Base-by-base conservation (phyloP, 345 rosid genomes). In the Populus tremula region DNA sequence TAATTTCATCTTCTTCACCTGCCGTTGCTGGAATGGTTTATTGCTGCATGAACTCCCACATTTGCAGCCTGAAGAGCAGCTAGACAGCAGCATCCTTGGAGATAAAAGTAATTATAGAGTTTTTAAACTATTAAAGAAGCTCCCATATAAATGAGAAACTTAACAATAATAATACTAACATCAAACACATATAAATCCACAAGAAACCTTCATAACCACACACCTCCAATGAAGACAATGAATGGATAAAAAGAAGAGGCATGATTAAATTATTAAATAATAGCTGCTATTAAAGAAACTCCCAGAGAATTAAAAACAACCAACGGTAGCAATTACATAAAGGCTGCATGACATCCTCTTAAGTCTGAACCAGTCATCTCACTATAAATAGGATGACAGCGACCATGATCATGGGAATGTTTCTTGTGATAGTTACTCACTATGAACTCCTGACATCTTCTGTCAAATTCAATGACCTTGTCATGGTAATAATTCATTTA, bases 41-140 rank as follows among this genome's bases (percentile, higher is more conserved):
- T 94, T 96, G 76, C 81, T 85, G 86, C 99, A 96, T 73, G 85
- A 84, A 73, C 77, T 82, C 77, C 96, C 97, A 85, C 99, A 96
- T 70, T 87, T 92, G 86, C 99, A 96, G 64, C 94, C 91, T 4
- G 97, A 90, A 35, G 98, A 96, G 87, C 99, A 96, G 83, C 91
- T 90, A 79, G 99, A 94, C 45, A 91, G 83, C 68, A 96, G 86
- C 99, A 94, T 91, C 89, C 99, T 96, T 83, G 66, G 16, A 45
- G 63, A 45, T 27, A 61, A 35, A 74, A 76, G 63, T 54, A 62
- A 43, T 17, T 61, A 9, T 41, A 21, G 33, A 65, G 16, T 36
- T 18, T 38, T 27, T 2, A 39, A 59, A 56, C 62, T 56, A n/a
- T 56, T n/a, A 56, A 67, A 76, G 71, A 76, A 54, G 66, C 27